These are phyloP conservation scores for Clonostachys solani DNA, from an alignment of 2,329 filamentous ascomycete species.

Conservation along the genomic window DNA sequence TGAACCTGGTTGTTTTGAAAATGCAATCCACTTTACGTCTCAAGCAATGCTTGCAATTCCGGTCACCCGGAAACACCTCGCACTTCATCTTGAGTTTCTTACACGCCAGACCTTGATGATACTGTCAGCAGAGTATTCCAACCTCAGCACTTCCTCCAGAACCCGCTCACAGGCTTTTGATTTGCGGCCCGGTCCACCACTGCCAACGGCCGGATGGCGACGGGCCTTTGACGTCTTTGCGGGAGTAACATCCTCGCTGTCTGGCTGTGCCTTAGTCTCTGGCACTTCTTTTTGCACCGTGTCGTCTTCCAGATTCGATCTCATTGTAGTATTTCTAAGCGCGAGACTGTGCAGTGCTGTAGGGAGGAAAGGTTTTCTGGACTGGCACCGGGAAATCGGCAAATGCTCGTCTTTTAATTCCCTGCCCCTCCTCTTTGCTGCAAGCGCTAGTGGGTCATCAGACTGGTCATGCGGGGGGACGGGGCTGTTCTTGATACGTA, in stretches of 20 bases:
- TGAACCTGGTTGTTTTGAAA: neutral
- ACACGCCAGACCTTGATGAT: neutral
- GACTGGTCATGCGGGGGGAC: too few relatives aligned
- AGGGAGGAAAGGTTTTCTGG: neutral
- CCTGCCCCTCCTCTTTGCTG: too few relatives aligned
- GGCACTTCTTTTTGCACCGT: neutral
- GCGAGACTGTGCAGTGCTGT: neutral
- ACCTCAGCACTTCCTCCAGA: neutral
- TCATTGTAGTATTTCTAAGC: neutral
- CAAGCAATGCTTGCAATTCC: slow-evolving; percentile 1
- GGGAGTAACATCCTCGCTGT: neutral
- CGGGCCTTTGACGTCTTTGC: neutral
- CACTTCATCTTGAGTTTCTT: slow-evolving; percentile 3
- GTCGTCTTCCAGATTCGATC: neutral
- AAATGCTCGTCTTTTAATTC: neutral
- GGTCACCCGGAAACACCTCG: neutral
- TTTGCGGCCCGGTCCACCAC: neutral
- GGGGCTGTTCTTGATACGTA: too few relatives aligned
- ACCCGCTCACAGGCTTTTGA: neutral
- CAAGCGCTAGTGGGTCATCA: too few relatives aligned
- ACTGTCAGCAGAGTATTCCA: neutral
- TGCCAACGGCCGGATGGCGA: neutral
- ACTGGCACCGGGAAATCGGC: slow-evolving; percentile 1
- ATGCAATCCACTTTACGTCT: neutral
- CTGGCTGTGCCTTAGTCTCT: neutral